A percentile compares a stretch with the other conserved stretches of the same genome.
Conservation (phyloP, 129 eudicot species). For the Rutidosis leptorrhynchoides region DNA sequence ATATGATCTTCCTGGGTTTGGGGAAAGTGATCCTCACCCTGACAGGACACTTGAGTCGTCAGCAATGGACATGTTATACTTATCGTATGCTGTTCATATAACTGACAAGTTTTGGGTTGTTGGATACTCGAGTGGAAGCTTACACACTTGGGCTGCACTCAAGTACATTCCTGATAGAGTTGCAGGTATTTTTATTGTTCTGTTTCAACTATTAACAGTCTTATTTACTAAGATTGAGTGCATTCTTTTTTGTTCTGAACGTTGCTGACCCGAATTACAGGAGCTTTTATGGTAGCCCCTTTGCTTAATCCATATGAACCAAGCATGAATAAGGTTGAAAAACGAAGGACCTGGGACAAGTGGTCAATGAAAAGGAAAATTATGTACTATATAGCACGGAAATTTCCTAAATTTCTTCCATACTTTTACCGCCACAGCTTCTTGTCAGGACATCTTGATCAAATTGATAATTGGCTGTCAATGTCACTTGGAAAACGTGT, state of each 20-base stretch:
- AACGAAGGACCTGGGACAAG: conserved; percentile 59
- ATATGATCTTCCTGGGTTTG: conserved; percentile 97
- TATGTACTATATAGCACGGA: conserved; percentile 65
- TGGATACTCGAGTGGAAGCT: conserved; percentile 74
- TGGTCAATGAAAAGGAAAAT: conserved; percentile 64
- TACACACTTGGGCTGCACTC: conserved; percentile 94
- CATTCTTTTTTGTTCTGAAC: conserved; percentile 7
- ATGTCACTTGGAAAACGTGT: conserved; percentile 75
- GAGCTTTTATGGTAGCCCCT: conserved; percentile 87
- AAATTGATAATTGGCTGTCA: conserved; percentile 66
- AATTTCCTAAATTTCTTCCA: conserved; percentile 61
- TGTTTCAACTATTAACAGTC: neutral
- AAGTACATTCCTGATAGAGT: conserved; percentile 79
- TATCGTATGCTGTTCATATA: conserved; percentile 70
- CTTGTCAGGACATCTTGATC: conserved; percentile 75
- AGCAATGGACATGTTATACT: conserved; percentile 74
- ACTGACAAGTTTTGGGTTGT: conserved; percentile 78
- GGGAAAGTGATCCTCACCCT: conserved; percentile 96
- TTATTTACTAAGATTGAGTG: neutral
- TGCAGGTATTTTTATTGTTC: conserved; percentile 49
- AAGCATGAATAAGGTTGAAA: conserved; percentile 73
- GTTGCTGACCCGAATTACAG: conserved; percentile 41
- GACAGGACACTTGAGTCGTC: conserved; percentile 79
- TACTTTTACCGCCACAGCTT: conserved; percentile 72
- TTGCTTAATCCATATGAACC: conserved; percentile 86